These are phyloP conservation scores for Crucibulum laeve DNA, from an alignment of 768 basidiomycete species.

Conservation along the genomic window DNA sequence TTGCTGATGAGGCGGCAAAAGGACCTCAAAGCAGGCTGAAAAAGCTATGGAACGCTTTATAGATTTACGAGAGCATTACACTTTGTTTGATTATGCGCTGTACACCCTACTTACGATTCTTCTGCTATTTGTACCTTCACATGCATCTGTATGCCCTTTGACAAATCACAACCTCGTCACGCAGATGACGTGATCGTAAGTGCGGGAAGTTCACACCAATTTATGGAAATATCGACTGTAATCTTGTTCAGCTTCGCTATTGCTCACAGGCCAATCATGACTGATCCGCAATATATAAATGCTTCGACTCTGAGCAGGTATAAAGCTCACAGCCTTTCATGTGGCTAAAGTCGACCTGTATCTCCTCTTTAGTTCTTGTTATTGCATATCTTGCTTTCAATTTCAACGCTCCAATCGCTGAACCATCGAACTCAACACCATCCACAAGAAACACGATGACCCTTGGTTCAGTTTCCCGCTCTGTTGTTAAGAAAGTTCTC, in stretches of 20 bases:
- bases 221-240: too few relatives aligned
- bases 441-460: conserved; percentile 15
- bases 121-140: neutral
- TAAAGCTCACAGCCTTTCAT: neutral
- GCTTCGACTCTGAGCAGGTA: neutral
- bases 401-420: neutral
- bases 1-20: conserved; percentile 36
- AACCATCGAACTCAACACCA: neutral
- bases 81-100: neutral
- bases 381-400: neutral
- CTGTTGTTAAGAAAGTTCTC: conserved; percentile 72
- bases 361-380: conserved; percentile 1
- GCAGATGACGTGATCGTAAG: too few relatives aligned
- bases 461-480: conserved; percentile 46
- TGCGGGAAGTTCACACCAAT: too few relatives aligned
- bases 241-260: too few relatives aligned
- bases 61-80: conserved; percentile 10
- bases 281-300: neutral
- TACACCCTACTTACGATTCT: neutral
- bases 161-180: too few relatives aligned
- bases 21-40: conserved; percentile 25
- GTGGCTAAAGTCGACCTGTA: neutral
- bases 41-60: conserved; percentile 37
- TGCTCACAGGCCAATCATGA: neutral
- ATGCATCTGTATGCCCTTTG: too few relatives aligned